Evolutionary conservation across 805 yeast species (phyloP), one percentile per base, ranked within the genome.

Genomic region (Saccharomycodes ludwigii): DNA sequence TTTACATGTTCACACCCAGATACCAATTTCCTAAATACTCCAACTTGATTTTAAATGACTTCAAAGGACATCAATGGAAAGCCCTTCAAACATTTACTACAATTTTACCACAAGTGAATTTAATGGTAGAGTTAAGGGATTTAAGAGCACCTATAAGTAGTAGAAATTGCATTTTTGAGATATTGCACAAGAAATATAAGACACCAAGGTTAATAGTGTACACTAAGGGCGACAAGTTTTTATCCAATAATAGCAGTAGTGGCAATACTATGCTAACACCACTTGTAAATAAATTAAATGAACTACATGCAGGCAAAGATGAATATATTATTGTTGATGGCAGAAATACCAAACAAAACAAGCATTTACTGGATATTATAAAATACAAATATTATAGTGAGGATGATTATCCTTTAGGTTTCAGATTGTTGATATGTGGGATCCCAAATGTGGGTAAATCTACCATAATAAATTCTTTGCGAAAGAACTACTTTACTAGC

Each of bases 371-470:
- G 11, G 61, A 67, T 7, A 43, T 61, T 9, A 58, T 82, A 3
- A 61, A 61, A 22, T 61, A 65, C 32, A 56, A 58, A 32, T 66
- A 68, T 43, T 39, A 52, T 18, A 34, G 65, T 53, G 51, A 13
- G 83, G 88, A 0, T 71, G 76, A 1, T 93, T 95, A 0, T n/a
- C 95, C 96, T 0, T 54, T 85, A 37, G 97, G 97, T 0, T 59
- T 80, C 29, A 56, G 85, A 15, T 54, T 81, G 35, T 62, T 86
- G 62, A 71, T 88, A 27, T 75, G 78, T 5, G 98, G 98, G 1
- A 81, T 91, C 91, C 98, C 98, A 1, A 91, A 91, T 50, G 94
- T 85, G n/a, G 98, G 98, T 0, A 91, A 91, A 54, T 80, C 94
- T 9, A 79, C 95, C 0, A 51, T 91, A 29, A 77, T 86, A 18